Conservation (phyloP, 2,329 filamentous ascomycete species). For the Aspergillus ibericus region DNA sequence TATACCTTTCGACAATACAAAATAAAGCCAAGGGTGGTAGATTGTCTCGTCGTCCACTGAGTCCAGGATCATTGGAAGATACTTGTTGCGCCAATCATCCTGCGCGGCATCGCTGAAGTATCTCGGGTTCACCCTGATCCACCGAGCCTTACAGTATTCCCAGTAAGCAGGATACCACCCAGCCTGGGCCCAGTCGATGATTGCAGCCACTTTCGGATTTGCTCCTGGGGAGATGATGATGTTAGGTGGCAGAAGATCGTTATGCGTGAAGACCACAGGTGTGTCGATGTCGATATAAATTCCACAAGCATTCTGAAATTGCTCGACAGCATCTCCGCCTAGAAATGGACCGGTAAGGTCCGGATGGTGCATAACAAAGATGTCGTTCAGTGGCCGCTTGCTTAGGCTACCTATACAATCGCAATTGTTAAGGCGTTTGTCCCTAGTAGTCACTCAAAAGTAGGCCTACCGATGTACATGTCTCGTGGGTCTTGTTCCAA, state of each 20-base stretch:
- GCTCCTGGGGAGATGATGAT: too few species aligned
- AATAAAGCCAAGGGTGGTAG: too few species aligned
- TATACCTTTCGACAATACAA: too few species aligned
- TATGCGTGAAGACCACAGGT: constrained; percentile 27
- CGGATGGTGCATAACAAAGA: constrained; percentile 24
- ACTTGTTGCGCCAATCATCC: too few species aligned
- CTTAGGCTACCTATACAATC: constrained; percentile 27
- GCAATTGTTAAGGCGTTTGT: background rate
- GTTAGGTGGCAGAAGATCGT: constrained; percentile 15
- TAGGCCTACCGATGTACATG: constrained; percentile 26
- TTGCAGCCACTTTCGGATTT: too few species aligned
- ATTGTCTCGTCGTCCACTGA: too few species aligned
- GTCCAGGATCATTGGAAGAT: too few species aligned
- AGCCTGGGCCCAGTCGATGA: too few species aligned
- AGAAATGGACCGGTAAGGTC: constrained; percentile 31
- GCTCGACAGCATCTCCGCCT: constrained; percentile 28
- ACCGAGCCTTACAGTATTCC: too few species aligned
- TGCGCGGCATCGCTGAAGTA: too few species aligned
- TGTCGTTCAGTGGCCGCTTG: constrained; percentile 34
- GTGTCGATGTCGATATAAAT: constrained; percentile 29
- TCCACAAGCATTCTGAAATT: constrained; percentile 32
- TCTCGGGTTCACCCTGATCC: too few species aligned
- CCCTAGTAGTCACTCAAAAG: constrained; percentile 5
- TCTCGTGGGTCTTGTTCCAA: constrained; percentile 12
- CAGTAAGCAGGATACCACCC: too few species aligned